Base-by-base conservation (phyloP, 1,139 yeast species). In the Blastobotrys illinoisensis region DNA sequence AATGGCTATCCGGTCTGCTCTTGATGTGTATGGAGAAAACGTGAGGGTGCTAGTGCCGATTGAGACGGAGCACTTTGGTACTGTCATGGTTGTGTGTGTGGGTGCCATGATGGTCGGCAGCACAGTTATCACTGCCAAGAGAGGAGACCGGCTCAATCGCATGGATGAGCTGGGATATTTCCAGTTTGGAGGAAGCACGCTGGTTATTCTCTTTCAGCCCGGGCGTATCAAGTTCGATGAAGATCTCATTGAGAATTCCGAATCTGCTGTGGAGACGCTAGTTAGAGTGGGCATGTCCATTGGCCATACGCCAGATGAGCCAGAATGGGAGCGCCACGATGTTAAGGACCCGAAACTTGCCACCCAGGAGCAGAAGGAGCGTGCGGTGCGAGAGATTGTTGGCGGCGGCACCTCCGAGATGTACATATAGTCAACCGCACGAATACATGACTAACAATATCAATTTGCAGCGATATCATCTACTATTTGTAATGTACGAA, bases 71-170 rank as follows among this genome's bases (percentile, higher is more conserved):
- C 74, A 79, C 23, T 90, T 88, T 70, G 98, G 97, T 0, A 77
- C 80, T 0, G 87, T 93, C 16, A 75, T 88, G 61, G 78, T 88
- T 72, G 81, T 89, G 23, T 83, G 95, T 6, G 89, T 93, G 7
- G 99, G 99, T 23, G 99, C 99, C 0, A 93, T 93, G 98, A 90
- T 93, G 97, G 99, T 93, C 3, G 98, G 98, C 0, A 86, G 96
- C 1, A 90, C 85, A 2, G 79, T 89, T 0, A 71, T 91, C 43
- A 85, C 93, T 0, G 84, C 83, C n/a, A 66, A 78, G 51, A 80
- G 78, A 48, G 89, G 88, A 2, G 82, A 83, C 46, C 50, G 56
- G 0, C 77, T 91, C 5, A 64, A 71, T 14, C 76, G 93, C 53
- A 88, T 93, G 6, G 95, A 88, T 48, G 98, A 93, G 65, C 72